Base-by-base conservation (phyloP, 1,284 basidiomycete genomes). In the Agroathelia rolfsii region DNA sequence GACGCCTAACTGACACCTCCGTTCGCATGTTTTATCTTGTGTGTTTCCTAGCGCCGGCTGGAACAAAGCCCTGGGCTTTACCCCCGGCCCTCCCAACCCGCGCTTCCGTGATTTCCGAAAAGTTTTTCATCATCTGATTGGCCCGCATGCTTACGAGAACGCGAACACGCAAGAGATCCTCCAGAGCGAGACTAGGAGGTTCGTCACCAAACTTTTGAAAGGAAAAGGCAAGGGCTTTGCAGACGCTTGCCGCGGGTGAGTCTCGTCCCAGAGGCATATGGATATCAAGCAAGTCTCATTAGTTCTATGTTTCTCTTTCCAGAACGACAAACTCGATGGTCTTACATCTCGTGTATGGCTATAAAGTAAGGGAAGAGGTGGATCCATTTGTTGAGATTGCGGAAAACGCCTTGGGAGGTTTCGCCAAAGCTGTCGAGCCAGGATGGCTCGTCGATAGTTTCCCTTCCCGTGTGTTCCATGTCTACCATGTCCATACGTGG, bases 21-120 rank as follows among this genome's bases (percentile, higher is more conserved):
- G n/a, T n/a, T n/a, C n/a, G n/a, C n/a, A n/a, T n/a, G n/a, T n/a
- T n/a, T n/a, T n/a, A n/a, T n/a, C n/a, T n/a, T n/a, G n/a, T n/a
- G n/a, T n/a, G n/a, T n/a, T n/a, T n/a, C n/a, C n/a, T n/a, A 62
- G 61, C 0, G 57, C 61, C 6, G 62, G 62, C 6, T 65, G 62
- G 62, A 47, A 58, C 24, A 55, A 52, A 15, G 62, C 59, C 0
- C 43, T 65, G 3, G 61, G 62, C 6, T 63, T 62, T 36, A 46
- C 57, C 1, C 45, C 50, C 13, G 52, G 51, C 6, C 53, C 54
- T 21, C 44, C 52, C 12, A 53, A 55, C 28, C 46, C 49, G 4
- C 57, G 61, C 14, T 64, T 64, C 42, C 56, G 56, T 25, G 55
- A 58, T 25, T 55, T 64, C 35, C 50, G 62, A 12, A 46, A 50